Evolutionary conservation across 2,329 filamentous ascomycete species (phyloP), one percentile per base, ranked within the genome.

Genomic region (Aspergillus nomiae): DNA sequence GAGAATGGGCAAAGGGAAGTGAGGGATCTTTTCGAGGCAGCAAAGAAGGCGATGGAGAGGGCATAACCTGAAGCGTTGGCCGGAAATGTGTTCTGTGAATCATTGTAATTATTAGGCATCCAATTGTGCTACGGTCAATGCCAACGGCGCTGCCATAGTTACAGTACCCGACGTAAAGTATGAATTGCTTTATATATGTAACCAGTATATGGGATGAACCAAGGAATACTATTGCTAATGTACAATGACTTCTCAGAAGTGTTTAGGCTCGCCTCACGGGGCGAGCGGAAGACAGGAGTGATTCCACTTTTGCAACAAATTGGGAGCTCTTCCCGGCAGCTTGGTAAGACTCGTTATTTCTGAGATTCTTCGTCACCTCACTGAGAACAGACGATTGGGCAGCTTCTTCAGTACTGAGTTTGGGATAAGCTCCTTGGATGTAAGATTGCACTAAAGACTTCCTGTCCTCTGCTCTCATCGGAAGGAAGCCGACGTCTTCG

Each of bases 1-100:
- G 78, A 80, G 54, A 81, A 79, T 69, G 81, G 80, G 16, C 79
- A 81, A 62, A 81, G 78, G 65, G 80, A 81, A 59, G 76, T 79
- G 54, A 82, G 80, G 69, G 78, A 79, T 64, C 65, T 81, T 9
- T 82, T 80, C 65, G 80, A 82, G 51, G 71, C 67, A 10, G 78
- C 77, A 30, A 79, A 69, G 67, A 80, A 76, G 70, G 71, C 69
- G 1, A 67, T 80, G 62, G 77, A 80, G 64, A 71, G 76, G 64
- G 68, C 63, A 63, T 76, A 53, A 73, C 34, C 16, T 16, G 21
- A 19, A 60, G 26, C 53, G 51, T 32, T 32, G 36, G 32, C n/a
- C 2, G 21, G 8, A 16, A 24, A 55, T 38, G 32, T 36, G 11
- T 38, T n/a, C 4, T n/a, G 32, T 55, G n/a, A 36, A 32, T 21